These are phyloP conservation scores for Sisymbrium irio DNA, from an alignment of 345 rosid species.

Conservation along the genomic window DNA sequence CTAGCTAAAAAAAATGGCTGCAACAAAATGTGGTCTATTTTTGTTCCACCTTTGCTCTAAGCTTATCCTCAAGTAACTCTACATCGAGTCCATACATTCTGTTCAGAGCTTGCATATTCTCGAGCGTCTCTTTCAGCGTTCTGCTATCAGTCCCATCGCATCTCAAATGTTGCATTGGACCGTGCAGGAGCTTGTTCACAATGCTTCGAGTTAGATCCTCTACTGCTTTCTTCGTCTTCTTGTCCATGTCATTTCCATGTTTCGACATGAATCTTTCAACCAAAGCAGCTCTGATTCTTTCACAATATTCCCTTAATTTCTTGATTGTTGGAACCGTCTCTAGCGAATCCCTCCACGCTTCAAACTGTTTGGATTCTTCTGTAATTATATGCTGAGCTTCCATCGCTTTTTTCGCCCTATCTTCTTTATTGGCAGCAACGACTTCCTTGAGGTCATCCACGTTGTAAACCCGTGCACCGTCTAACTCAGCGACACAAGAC, in stretches of 20 bases:
- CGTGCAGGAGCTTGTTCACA: slow-evolving; percentile 82
- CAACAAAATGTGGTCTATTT: slow-evolving; percentile 34
- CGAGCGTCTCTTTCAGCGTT: slow-evolving; percentile 73
- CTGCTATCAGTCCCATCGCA: slow-evolving; percentile 76
- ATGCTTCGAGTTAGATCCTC: slow-evolving; percentile 86
- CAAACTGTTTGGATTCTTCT: slow-evolving; percentile 81
- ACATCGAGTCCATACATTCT: slow-evolving; percentile 86
- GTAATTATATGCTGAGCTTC: slow-evolving; percentile 83
- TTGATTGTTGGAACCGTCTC: slow-evolving; percentile 95
- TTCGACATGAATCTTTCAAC: slow-evolving; percentile 76
- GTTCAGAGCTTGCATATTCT: slow-evolving; percentile 92
- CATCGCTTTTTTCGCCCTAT: slow-evolving; percentile 76
- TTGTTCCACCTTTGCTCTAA: slow-evolving; percentile 64
- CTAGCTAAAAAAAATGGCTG: slow-evolving; percentile 7
- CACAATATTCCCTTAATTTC: slow-evolving; percentile 82
- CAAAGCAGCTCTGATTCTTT: slow-evolving; percentile 66
- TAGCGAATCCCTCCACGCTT: slow-evolving; percentile 92
- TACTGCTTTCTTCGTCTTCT: slow-evolving; percentile 72
- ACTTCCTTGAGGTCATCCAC: slow-evolving; percentile 97
- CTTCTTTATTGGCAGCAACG: slow-evolving; percentile 97
- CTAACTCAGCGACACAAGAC: slow-evolving; percentile 61
- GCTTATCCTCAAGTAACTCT: slow-evolving; percentile 76
- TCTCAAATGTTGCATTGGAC: slow-evolving; percentile 96
- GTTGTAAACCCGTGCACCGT: slow-evolving; percentile 66
- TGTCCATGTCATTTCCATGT: slow-evolving; percentile 68